Evolutionary conservation across 2,329 filamentous ascomycete genomes (phyloP), one percentile per base, ranked within the genome.

Genomic region (Aspergillus brunneoviolaceus): DNA sequence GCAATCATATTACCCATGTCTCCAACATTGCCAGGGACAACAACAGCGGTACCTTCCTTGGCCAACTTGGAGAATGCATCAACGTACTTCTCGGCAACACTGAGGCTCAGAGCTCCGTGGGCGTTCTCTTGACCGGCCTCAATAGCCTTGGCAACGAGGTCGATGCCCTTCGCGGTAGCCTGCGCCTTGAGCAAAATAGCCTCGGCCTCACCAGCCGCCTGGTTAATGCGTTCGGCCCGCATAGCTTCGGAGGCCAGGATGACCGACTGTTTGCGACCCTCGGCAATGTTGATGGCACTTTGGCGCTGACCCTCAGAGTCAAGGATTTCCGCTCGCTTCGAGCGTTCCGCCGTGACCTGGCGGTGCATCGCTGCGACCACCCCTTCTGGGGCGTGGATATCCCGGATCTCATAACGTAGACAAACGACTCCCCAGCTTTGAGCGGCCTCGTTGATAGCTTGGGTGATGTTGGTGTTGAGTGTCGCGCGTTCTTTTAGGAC

Each of bases 341-440:
- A 96, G 48, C 95, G 90, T 81, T 99, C 95, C 19, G 95, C 95
- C 0, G 95, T 98, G 54, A 99, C 95, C 76, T 98, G 94, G 65
- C 95, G 87, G 81, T 99, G 95, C 95, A 99, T 99, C 70, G 95
- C 95, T 70, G 93, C 91, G 62, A 98, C 94, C 12, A 99, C 95
- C 53, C 90, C 89, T 33, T 89, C 91, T 1, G 95, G 95, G 0
- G 95, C 95, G 79, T 99, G 95, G 71, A 99, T 99, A 77, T 99
- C 95, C 67, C 95, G 86, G 75, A 99, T 99, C 79, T 99, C 95
- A 81, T 99, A 99, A 60, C 95, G 89, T 63, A 99, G 84, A 74
- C 95, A 99, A 35, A 92, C 91, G 21, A 99, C 92, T 61, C 95
- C 95, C 95, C 95, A 99, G 57, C 94, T 94, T 70, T 96, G 89